Base-by-base conservation (phyloP, 208 protist genomes). In the Trichomonas vaginalis region DNA sequence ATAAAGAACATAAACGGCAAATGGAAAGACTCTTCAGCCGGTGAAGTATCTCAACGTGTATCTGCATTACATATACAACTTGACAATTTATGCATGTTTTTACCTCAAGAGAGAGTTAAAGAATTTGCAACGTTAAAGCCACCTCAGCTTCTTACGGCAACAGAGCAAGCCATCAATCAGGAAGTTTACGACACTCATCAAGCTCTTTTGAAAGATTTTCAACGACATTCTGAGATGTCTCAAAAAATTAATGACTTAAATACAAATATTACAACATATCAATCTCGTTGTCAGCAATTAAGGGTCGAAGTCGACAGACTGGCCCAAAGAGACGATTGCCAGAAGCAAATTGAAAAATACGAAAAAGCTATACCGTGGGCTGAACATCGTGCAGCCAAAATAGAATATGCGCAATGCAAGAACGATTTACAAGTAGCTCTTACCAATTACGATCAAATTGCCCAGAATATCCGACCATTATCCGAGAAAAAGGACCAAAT, bases 51-150 rank as follows among this genome's bases (percentile, higher is more conserved):
- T 37, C 62, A 96, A 49, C n/a, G 46, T 10, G 42, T 96, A 35
- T 17, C 83, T 27, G n/a, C 32, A 42, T 39, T 87, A 27, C 51
- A 96, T 42, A 86, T 96, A 10, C 45, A 96, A 45, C 40, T 96
- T 15, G 96, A 97, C 88, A 97, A 97, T 62, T 39, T 97, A 2
- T 97, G 96, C 35, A 92, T 95, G 87, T 97, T 97, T 56, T n/a
- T 97, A 27, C 95, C 96, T 42, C 96, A 97, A 95, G 96, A 97
- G 21, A 6, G 92, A 42, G 96, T 97, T 23, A 87, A 56, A 80
- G 62, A 86, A 87, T 86, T 96, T 48, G 83, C 95, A 12, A 96
- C 45, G 21, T 56, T 96, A 9, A 86, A 96, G 23, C 45, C 45
- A 35, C 32, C 23, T 15, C 61, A 96, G 56, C 32, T 96, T 27